These are phyloP conservation scores for Gamarada debralockiae DNA, from an alignment of 495 filamentous ascomycete genomes.

Conservation along the genomic window DNA sequence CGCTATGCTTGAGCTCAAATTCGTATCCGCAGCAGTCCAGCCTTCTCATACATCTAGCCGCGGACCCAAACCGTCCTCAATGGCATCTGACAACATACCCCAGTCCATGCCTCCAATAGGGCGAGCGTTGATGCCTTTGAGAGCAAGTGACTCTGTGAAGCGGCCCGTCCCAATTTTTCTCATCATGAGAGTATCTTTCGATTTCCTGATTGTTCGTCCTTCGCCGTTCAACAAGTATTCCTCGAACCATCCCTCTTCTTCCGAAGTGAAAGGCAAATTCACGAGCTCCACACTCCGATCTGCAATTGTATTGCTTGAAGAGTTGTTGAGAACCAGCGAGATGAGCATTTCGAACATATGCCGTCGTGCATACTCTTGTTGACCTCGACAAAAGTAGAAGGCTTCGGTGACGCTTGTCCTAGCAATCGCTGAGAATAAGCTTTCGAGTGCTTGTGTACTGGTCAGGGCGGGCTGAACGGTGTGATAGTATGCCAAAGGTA, in stretches of 20 bases:
- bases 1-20: background rate
- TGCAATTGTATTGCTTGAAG: slow-evolving; percentile 41
- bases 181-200: slow-evolving; percentile 68
- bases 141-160: slow-evolving; percentile 22
- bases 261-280: slow-evolving; percentile 59
- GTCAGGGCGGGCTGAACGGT: slow-evolving; percentile 63
- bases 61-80: slow-evolving; percentile 23
- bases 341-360: slow-evolving; percentile 65
- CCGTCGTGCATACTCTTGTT: slow-evolving; percentile 55
- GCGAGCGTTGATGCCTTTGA: slow-evolving; percentile 15
- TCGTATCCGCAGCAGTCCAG: background rate
- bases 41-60: slow-evolving; percentile 7
- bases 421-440: slow-evolving; percentile 64
- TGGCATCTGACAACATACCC: slow-evolving; percentile 11
- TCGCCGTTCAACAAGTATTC: slow-evolving; percentile 57
- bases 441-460: slow-evolving; percentile 50
- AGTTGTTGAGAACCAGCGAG: slow-evolving; percentile 50
- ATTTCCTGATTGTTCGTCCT: slow-evolving; percentile 54
- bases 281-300: slow-evolving; percentile 64
- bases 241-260: slow-evolving; percentile 72
- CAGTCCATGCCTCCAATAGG: slow-evolving; percentile 20
- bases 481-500: slow-evolving; percentile 74
- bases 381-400: slow-evolving; percentile 65
- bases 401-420: slow-evolving; percentile 66
- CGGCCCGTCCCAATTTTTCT: slow-evolving; percentile 56